phyloP scores from a whole-genome alignment of 2,329 filamentous ascomycete species.

The Ceratocystis cubensis region DNA sequence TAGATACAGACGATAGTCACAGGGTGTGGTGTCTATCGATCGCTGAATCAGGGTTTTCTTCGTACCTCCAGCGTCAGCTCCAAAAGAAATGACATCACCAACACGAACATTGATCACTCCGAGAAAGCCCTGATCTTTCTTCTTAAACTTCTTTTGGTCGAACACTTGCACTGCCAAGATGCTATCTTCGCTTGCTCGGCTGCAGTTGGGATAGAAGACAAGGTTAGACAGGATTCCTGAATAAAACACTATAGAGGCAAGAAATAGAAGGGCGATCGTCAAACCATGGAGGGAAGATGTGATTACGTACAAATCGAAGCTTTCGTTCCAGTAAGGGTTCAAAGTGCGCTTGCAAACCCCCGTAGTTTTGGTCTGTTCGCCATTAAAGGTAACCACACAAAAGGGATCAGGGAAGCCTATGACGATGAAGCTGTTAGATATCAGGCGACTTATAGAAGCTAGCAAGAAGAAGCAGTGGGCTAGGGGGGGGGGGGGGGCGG shows the following conservation, averaged over 20 bases:
- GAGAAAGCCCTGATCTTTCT: conserved; percentile 98
- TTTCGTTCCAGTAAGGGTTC: conserved; percentile 99
- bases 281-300: no score
- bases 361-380: conserved; percentile 97
- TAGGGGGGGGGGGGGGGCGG: no score
- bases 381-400: conserved; percentile 90
- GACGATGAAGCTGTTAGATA: not conserved
- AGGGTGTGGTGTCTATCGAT: no score
- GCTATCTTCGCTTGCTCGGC: conserved; percentile 83
- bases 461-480: no score
- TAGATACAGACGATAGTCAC: no score
- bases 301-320: conserved; percentile 73
- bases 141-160: conserved; percentile 99
- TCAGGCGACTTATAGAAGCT: no score
- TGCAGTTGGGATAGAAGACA: conserved; percentile 30
- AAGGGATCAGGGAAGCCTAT: conserved; percentile 94
- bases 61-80: conserved; percentile 78
- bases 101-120: conserved; percentile 96
- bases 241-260: not conserved
- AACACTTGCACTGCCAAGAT: conserved; percentile 97
- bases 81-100: conserved; percentile 84
- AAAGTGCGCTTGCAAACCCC: conserved; percentile 92
- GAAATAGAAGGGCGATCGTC: conserved; percentile 26
- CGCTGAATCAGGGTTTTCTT: not conserved
- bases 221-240: not conserved